Percentiles rank a stretch among this genome's conserved stretches.
These are phyloP conservation scores for Pyrenopolyporus hunteri DNA, from an alignment of 495 filamentous ascomycete genomes.

Conservation along the genomic window DNA sequence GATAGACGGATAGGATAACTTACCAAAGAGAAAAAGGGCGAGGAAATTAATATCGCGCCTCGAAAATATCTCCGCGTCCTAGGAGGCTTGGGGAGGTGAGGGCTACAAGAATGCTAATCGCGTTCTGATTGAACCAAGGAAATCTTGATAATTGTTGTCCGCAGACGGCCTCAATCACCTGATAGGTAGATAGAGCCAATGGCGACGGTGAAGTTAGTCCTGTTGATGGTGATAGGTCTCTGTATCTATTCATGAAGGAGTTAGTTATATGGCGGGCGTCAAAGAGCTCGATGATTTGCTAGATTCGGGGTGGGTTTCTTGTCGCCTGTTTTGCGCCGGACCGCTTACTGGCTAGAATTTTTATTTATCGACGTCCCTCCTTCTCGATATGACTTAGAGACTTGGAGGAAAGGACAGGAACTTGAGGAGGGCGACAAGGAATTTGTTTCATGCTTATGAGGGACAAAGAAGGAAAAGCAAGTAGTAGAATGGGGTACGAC, in stretches of 20 bases:
- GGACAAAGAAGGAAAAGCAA: conserved; percentile 9
- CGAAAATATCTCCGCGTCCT: conserved; percentile 17
- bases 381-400: conserved; percentile 15
- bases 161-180: conserved; percentile 58
- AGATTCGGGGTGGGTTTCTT: conserved; percentile 34
- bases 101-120: conserved; percentile 25
- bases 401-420: conserved; percentile 6
- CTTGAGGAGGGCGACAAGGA: not conserved
- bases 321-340: conserved; percentile 40
- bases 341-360: conserved; percentile 43
- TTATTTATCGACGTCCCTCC: conserved; percentile 13
- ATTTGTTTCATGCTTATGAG: conserved; percentile 16
- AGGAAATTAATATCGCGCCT: conserved; percentile 38
- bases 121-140: conserved; percentile 48
- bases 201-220: conserved; percentile 42
- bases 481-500: conserved; percentile 8
- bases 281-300: conserved; percentile 55
- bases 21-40: conserved; percentile 23
- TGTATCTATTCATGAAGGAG: conserved; percentile 45
- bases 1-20: no score
- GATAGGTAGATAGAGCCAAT: conserved; percentile 54
- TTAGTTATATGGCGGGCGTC: conserved; percentile 41
- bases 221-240: conserved; percentile 56
- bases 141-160: conserved; percentile 51
- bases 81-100: conserved; percentile 28